Evolutionary conservation across 352 stramenopile species (phyloP), one percentile per base, ranked within the genome.

Genomic region (Phytophthora fragariae): DNA sequence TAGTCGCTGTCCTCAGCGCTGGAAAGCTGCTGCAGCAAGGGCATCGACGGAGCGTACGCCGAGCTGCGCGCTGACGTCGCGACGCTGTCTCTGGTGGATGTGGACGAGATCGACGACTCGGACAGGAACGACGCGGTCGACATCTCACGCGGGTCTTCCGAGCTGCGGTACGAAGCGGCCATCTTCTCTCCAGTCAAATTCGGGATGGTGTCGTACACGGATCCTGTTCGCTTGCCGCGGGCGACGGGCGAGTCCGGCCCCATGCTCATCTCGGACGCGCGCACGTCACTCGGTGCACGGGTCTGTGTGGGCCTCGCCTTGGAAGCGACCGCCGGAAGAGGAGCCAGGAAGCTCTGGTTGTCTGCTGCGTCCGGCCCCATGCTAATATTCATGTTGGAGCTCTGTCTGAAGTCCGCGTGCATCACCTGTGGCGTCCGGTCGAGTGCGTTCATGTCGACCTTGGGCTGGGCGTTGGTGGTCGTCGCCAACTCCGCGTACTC

Each of bases 401-500:
- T 57, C 72, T 79, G 62, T 70, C 57, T 77, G 17, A 78, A 81
- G 24, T 72, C 65, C 11, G 61, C 62, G 5, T 63, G 53, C 15
- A 70, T 54, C 12, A 24, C 21, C 52, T 65, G 58, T 0, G 57
- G 56, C 33, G 64, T 24, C 10, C 39, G 55, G 7, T 61, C 55
- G 17, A 55, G 27, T 39, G 27, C 41, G 7, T 66, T 56, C 65
- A 78, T 71, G 21, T 72, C 52, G 24, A 77, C 56, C 19, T 67
- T 27, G 7, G 35, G 37, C 12, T 81, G 58, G n/a, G 74, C 75
- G 19, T 79, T 77, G 1, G 78, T 81, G 1, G 75, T 64, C 7
- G 78, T 77, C 24, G 70, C 57, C 2, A 85, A 56, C 53, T 85
- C 75, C 0, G 70, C 70, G 44, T 83, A 85, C 57, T 85, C 79